Conservation (phyloP, 306 rosid species). For the Morella rubra region DNA sequence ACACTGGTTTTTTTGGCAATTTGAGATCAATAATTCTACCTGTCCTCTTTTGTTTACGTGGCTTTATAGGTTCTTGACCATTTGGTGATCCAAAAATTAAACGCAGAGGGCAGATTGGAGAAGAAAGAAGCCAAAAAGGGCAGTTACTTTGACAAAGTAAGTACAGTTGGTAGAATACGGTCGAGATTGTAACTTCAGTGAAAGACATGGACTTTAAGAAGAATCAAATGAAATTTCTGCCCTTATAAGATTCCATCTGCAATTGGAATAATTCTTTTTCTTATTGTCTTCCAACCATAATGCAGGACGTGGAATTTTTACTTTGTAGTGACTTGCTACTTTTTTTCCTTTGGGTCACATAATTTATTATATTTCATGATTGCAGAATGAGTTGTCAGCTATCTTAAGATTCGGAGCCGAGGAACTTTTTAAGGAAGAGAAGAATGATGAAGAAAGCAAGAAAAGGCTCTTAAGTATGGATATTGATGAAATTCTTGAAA, state of each 20-base stretch:
- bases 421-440: conserved; percentile 97
- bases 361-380: conserved; percentile 13
- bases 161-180: conserved; percentile 31
- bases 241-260: conserved; percentile 13
- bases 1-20: conserved; percentile 3
- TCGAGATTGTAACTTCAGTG: conserved; percentile 14
- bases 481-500: conserved; percentile 99
- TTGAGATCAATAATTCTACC: conserved; percentile 19
- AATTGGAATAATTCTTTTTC: background rate
- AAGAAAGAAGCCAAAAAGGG: conserved; percentile 95
- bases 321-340: background rate
- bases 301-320: background rate
- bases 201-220: conserved; percentile 7
- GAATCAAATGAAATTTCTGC: conserved; percentile 5
- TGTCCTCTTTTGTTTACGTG: conserved; percentile 22
- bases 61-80: conserved; percentile 90
- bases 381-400: conserved; percentile 94
- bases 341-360: background rate
- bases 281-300: background rate
- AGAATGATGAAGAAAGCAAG: conserved; percentile 95
- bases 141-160: conserved; percentile 85
- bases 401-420: conserved; percentile 98
- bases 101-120: conserved; percentile 98
- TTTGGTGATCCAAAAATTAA: conserved; percentile 97
- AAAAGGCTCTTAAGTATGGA: conserved; percentile 85